Evolutionary conservation across 768 basidiomycete species (phyloP), one percentile per base, ranked within the genome.

Genomic region (Suillus americanus): DNA sequence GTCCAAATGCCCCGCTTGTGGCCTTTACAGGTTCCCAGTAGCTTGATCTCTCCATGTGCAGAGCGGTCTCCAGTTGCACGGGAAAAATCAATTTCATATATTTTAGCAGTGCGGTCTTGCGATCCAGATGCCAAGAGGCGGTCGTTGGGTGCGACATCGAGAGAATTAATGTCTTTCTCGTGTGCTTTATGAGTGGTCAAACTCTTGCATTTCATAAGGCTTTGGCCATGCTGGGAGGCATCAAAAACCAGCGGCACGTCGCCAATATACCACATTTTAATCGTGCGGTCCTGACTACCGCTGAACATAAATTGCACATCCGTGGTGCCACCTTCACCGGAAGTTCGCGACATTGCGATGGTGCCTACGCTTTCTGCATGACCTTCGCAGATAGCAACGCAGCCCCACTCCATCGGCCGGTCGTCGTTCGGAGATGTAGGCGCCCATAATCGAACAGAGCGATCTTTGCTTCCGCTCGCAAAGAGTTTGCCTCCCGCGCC

Each of bases 191-290:
- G 86, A 14, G 97, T 99, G 40, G 85, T 84, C 40, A 99, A 80
- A 67, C 94, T 94, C 72, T 84, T 87, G 73, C 89, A 90, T 65
- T 84, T 87, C 40, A 80, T 62, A 20, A 66, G 62, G 14, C 4
- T 40, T 61, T 63, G 35, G 14, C n/a, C 40, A 28, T 77, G 67
- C 51, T 80, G 74, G 28, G 65, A 71, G 33, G 68, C 70, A 43
- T 70, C 63, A 30, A 68, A 71, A 30, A 68, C 67, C n/a, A 78
- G 59, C 1, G 83, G 77, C 4, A 89, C 77, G 16, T 78, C 73
- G 0, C 84, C 79, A n/a, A 99, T 74, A 76, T 99, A 95, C 97
- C 97, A 99, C 88, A 99, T 91, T 78, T 99, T 99, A 74, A 98
- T 92, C 4, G 97, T 99, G 50, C 94, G 87, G 75, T 99, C 97